Base-by-base conservation (phyloP, 768 basidiomycete species). In the Boletus coccyginus region DNA sequence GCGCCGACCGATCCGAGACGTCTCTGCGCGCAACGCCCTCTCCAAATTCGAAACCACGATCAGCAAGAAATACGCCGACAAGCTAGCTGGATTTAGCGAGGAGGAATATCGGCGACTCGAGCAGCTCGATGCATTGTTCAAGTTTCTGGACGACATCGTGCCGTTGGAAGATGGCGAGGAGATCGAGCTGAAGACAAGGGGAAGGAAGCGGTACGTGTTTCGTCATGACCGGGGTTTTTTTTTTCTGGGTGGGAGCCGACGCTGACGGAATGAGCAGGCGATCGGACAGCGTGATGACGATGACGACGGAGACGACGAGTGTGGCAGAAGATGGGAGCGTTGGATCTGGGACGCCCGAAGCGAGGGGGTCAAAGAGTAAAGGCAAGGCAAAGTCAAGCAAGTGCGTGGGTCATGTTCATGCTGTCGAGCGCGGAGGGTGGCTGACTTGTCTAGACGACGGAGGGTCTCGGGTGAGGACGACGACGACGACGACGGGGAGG, bases 21-120 rank as follows among this genome's bases (percentile, higher is more conserved):
- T 78, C 46, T 63, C 79, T 55, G 71, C 87, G 14, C 83, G 81
- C 42, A 94, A 87, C 57, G 86, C 92, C 0, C 76, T 96, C 48
- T 74, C 71, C 24, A 86, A 85, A 58, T 94, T 96, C 65, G 85
- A 90, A 33, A 68, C 77, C 0, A 57, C 75, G 5, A 75, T 97
- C 42, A 70, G 73, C 47, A 94, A 92, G 77, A 86, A 84, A 63
- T 93, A 86, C 59, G 82, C 84, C 38, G 78, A 82, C 52, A 84
- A 88, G 62, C 74, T 94, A 13, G 84, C 85, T 57, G 80, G 79
- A 56, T 87, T 92, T 68, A 83, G 78, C 56, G 88, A 90, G 64
- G 86, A 82, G 39, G 87, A 91, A 42, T 85, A 82, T 56, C 74
- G 86, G 56, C 76, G 86, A 52, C 75, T 91, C 4, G 81, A 85